A percentile compares a stretch with the other conserved stretches of the same genome.
Conservation (phyloP, 257 asterid genomes). For the Przewalskia tangutica region DNA sequence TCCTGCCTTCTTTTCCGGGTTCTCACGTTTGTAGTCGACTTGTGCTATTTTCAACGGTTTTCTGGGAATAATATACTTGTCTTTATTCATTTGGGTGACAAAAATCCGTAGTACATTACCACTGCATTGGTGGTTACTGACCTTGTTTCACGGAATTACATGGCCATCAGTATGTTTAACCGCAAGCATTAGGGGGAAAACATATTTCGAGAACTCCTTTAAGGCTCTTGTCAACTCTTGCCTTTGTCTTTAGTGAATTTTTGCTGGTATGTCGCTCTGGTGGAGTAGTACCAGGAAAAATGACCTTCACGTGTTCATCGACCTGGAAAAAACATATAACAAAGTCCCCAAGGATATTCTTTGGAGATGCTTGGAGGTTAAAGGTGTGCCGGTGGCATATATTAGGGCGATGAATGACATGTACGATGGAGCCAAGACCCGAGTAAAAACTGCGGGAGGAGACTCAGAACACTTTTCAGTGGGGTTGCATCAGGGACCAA, state of each 20-base stretch:
- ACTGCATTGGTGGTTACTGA: slow-evolving; percentile 51
- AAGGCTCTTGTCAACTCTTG: slow-evolving; percentile 47
- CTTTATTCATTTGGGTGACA: slow-evolving; percentile 46
- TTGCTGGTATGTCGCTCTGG: slow-evolving; percentile 54
- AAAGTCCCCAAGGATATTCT: too few species aligned
- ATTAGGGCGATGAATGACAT: too few species aligned
- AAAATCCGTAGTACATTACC: slow-evolving; percentile 26
- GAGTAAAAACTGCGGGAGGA: too few species aligned
- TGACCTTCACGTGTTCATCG: too few species aligned
- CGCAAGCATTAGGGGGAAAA: slow-evolving; percentile 44
- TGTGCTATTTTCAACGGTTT: slow-evolving; percentile 52
- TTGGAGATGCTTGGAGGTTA: too few species aligned
- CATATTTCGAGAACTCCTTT: slow-evolving; percentile 38
- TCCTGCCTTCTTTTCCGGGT: slow-evolving; percentile 7
- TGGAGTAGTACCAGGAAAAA: too few species aligned
- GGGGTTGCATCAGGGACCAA: too few species aligned
- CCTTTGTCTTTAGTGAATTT: slow-evolving; percentile 41
- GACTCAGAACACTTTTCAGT: too few species aligned
- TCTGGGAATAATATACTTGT: slow-evolving; percentile 36
- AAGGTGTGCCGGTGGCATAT: too few species aligned
- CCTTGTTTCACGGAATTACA: slow-evolving; percentile 49
- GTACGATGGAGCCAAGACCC: too few species aligned
- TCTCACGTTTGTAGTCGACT: slow-evolving; percentile 41
- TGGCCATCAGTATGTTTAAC: slow-evolving; percentile 53
- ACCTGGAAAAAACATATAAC: too few species aligned